Evolutionary conservation across 306 rosid genomes (phyloP).

Genomic region (Ochetophila trinervis): DNA sequence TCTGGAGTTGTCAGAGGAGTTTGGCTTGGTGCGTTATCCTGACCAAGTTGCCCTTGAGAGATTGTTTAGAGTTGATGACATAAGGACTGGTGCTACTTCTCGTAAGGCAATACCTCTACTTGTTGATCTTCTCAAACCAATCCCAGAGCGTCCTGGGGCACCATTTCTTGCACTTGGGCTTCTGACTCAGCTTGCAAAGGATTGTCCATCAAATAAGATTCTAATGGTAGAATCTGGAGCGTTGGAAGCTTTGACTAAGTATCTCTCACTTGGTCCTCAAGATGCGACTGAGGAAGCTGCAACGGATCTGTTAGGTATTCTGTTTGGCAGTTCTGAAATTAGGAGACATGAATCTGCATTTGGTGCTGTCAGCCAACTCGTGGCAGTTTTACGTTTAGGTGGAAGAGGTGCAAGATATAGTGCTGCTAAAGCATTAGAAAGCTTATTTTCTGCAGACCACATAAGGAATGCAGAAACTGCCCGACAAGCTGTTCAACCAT

Average conservation of each 20-base stretch:
- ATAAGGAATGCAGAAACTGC: conserved; percentile 92
- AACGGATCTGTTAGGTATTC: conserved; percentile 85
- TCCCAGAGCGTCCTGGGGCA: conserved; percentile 99
- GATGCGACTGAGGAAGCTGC: conserved; percentile 99
- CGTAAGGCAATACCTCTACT: conserved; percentile 96
- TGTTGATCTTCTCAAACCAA: conserved; percentile 98
- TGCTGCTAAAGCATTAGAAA: conserved; percentile 97
- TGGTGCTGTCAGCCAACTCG: conserved; percentile 94
- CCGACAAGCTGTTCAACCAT: conserved; percentile 93
- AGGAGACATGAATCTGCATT: conserved; percentile 87
- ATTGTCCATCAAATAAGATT: conserved; percentile 85
- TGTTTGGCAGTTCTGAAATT: conserved; percentile 93
- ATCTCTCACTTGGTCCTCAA: conserved; percentile 94
- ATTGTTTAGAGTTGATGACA: conserved; percentile 95
- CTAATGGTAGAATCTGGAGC: conserved; percentile 98
- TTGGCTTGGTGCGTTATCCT: conserved; percentile 79
- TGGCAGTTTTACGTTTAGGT: conserved; percentile 95
- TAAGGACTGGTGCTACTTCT: conserved; percentile 91
- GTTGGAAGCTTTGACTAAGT: conserved; percentile 88
- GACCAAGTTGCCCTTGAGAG: conserved; percentile 97
- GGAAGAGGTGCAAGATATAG: conserved; percentile 95
- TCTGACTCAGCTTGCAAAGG: conserved; percentile 82
- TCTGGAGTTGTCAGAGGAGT: conserved; percentile 87
- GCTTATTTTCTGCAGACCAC: conserved; percentile 94
- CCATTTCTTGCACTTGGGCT: conserved; percentile 91